A percentile compares a stretch with the other conserved stretches of the same genome.
These are phyloP conservation scores for Lenzites betulinus DNA, from an alignment of 768 basidiomycete genomes.

Conservation along the genomic window DNA sequence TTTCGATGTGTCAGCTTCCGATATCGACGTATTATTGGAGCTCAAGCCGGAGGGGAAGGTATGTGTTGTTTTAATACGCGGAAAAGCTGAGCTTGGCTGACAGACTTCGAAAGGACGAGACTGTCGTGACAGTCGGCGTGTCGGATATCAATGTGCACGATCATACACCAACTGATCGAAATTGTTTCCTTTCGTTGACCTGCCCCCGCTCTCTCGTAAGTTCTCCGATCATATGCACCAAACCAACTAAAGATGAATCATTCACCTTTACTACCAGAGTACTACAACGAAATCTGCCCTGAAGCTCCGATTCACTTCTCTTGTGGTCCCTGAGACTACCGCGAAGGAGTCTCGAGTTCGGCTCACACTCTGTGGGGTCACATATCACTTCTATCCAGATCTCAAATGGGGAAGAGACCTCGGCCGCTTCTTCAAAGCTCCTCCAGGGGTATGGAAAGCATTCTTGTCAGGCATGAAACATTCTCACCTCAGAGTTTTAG, in stretches of 20 bases:
- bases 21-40: slow-evolving; percentile 65
- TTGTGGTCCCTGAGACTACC: slow-evolving; percentile 55
- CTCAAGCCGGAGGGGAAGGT: slow-evolving; percentile 75
- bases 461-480: not conserved
- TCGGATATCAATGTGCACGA: slow-evolving; percentile 64
- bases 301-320: slow-evolving; percentile 68
- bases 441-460: slow-evolving; percentile 74
- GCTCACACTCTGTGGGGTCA: slow-evolving; percentile 63
- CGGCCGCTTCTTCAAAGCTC: slow-evolving; percentile 68
- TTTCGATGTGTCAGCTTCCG: slow-evolving; percentile 61
- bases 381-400: slow-evolving; percentile 62
- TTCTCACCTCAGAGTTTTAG: slow-evolving; percentile 38
- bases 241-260: not conserved
- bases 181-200: slow-evolving; percentile 55
- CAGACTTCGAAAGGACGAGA: slow-evolving; percentile 57
- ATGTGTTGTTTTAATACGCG: slow-evolving; percentile 18
- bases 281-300: slow-evolving; percentile 50
- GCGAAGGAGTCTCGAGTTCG: slow-evolving; percentile 82
- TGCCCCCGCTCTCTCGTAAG: slow-evolving; percentile 60
- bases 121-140: slow-evolving; percentile 59
- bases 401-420: slow-evolving; percentile 65
- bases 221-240: not conserved
- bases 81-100: no score
- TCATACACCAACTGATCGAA: slow-evolving; percentile 36
- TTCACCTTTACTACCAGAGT: slow-evolving; percentile 20